Base-by-base conservation (phyloP, 257 asterid genomes). In the Catharanthus roseus region DNA sequence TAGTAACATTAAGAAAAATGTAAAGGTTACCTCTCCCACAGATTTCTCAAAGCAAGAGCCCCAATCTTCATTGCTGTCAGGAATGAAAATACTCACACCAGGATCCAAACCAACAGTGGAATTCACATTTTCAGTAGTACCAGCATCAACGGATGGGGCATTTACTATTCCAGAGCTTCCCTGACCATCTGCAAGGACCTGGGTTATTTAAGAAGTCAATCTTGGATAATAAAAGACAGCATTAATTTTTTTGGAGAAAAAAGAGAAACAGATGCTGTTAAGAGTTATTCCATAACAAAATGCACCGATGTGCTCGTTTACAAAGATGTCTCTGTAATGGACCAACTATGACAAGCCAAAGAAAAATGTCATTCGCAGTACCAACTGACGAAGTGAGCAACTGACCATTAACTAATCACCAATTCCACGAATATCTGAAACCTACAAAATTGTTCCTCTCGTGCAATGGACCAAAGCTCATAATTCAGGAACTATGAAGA, bases 21-120 rank as follows among this genome's bases (percentile, higher is more conserved):
- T 51, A 74, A 16, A 54, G 72, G 78, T 76, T 82, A 88, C 96
- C 87, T 86, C 89, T 66, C 81, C 83, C 9, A 28, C 73, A 26
- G 89, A 74, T 71, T 75, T 82, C 49, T 77, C 84, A 45, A 77
- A 50, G 80, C 66, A 61, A 69, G 84, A 74, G 56, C 76, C 80
- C 86, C 75, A 73, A 67, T 77, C 77, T 47, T 67, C 77, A 55
- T 61, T 67, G 65, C 67, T 84, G 33, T 75, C 77, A 36, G 85
- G 75, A 72, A 81, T 23, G 45, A 18, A 73, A 68, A 24, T 81
- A 62, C 81, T 83, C 33, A 77, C 28, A 71, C 65, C 78, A 26
- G 82, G 41, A 69, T 68, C 71, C 72, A 67, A 62, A 73, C 67
- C 69, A 38, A 29, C 76, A 21, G 53, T 41, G 16, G 80, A 67